phyloP scores from a whole-genome alignment of 2,329 filamentous ascomycete species.

The Diplodia mutila region DNA sequence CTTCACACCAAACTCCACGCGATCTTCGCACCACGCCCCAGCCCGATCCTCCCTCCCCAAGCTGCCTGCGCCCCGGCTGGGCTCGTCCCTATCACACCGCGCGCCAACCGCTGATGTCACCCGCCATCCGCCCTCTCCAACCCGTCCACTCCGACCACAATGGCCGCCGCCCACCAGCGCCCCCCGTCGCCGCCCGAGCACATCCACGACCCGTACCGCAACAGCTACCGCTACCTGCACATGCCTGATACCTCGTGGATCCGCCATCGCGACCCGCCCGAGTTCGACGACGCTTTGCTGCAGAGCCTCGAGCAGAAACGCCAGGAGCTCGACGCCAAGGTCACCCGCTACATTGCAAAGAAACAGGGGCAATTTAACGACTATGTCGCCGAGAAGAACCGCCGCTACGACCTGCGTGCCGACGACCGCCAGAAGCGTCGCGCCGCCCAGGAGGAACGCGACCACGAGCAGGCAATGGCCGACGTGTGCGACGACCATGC shows the following conservation, averaged over 20 bases:
- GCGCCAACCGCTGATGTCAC: slow-evolving; percentile 21
- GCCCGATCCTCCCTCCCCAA: background rate
- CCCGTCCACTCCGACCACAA: slow-evolving; percentile 10
- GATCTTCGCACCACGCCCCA: slow-evolving; percentile 21
- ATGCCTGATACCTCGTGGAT: slow-evolving; percentile 24
- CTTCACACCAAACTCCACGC: slow-evolving; percentile 14
- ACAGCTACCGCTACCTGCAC: slow-evolving; percentile 21
- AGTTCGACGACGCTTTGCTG: slow-evolving; percentile 25
- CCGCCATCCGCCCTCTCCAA: slow-evolving; percentile 12
- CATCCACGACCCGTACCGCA: slow-evolving; percentile 23
- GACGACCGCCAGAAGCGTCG: slow-evolving; percentile 24
- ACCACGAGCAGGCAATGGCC: slow-evolving; percentile 3
- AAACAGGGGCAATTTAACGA: slow-evolving; percentile 27
- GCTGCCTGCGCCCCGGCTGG: background rate
- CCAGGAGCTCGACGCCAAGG: slow-evolving; percentile 26
- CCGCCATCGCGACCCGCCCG: slow-evolving; percentile 19
- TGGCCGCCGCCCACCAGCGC: slow-evolving; percentile 11
- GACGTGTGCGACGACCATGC: background rate
- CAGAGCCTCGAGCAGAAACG: slow-evolving; percentile 26
- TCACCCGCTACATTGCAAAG: slow-evolving; percentile 25
- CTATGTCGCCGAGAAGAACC: slow-evolving; percentile 25
- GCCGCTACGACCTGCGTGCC: slow-evolving; percentile 20
- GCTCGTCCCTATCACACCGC: background rate
- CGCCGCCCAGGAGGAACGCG: slow-evolving; percentile 14
- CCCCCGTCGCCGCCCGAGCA: slow-evolving; percentile 15